Evolutionary conservation across 2,329 filamentous ascomycete genomes (phyloP).

Genomic region (Pseudocercospora fuligena): DNA sequence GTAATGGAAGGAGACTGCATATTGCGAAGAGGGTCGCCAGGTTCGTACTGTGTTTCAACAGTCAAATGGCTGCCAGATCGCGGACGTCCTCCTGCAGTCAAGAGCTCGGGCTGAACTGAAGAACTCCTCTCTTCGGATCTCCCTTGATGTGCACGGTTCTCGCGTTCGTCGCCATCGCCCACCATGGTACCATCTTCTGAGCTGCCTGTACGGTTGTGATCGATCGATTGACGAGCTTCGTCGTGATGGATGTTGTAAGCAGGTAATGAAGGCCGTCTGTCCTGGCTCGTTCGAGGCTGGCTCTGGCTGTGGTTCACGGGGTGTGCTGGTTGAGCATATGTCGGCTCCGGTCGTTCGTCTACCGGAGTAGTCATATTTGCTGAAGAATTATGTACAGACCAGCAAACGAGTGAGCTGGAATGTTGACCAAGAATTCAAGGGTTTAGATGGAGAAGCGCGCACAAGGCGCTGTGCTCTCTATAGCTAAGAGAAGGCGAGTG

Average conservation of each 20-base stretch:
- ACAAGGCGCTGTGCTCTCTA: not conserved
- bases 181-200: slow-evolving; percentile 45
- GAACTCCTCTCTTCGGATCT: not conserved
- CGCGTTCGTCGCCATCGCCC: slow-evolving; percentile 34
- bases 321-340: slow-evolving; percentile 37
- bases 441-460: not conserved
- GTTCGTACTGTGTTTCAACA: slow-evolving; percentile 45
- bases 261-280: slow-evolving; percentile 33
- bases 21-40: slow-evolving; percentile 36
- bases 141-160: slow-evolving; percentile 12
- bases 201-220: slow-evolving; percentile 22
- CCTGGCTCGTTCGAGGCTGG: slow-evolving; percentile 21
- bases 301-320: slow-evolving; percentile 24
- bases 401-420: slow-evolving; percentile 25
- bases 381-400: not conserved
- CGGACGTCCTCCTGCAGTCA: slow-evolving; percentile 20
- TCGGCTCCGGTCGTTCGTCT: slow-evolving; percentile 42
- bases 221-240: slow-evolving; percentile 17
- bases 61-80: slow-evolving; percentile 50
- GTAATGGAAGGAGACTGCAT: slow-evolving; percentile 59
- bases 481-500: not conserved
- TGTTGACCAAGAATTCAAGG: not conserved
- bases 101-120: slow-evolving; percentile 19
- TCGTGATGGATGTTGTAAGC: slow-evolving; percentile 41
- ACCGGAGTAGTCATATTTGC: slow-evolving; percentile 41